phyloP scores from a whole-genome alignment of 805 yeast genomes.

The Zygoascus tannicola region DNA sequence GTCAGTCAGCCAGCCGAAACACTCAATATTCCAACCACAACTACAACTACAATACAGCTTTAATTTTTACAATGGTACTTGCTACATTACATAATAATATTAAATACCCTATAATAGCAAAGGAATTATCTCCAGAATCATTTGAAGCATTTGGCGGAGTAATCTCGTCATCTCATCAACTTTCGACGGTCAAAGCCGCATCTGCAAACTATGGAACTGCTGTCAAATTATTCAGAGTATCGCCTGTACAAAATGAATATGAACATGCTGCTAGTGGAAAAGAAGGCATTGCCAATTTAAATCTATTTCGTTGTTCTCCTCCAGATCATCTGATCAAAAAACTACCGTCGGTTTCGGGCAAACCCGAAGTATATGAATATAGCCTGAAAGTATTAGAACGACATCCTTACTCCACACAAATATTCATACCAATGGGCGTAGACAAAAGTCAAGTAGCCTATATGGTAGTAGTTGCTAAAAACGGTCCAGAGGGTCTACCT shows the following conservation, averaged over 20 bases:
- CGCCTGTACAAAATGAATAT: slow-evolving; percentile 53
- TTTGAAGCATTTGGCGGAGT: slow-evolving; percentile 68
- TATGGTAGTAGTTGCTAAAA: slow-evolving; percentile 70
- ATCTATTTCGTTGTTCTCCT: slow-evolving; percentile 72
- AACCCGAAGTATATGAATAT: slow-evolving; percentile 14
- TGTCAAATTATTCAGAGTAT: slow-evolving; percentile 59
- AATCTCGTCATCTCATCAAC: slow-evolving; percentile 69
- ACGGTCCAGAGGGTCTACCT: slow-evolving; percentile 45
- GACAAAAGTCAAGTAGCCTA: slow-evolving; percentile 42
- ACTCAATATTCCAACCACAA: not conserved
- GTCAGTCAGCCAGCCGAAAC: not conserved
- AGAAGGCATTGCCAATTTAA: slow-evolving; percentile 60
- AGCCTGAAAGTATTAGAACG: slow-evolving; percentile 62
- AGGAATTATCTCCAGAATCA: slow-evolving; percentile 52
- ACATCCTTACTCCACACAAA: slow-evolving; percentile 83
- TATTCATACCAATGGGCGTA: slow-evolving; percentile 86
- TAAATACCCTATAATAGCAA: slow-evolving; percentile 30
- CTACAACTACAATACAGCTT: too few relatives aligned
- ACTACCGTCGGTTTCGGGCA: slow-evolving; percentile 2
- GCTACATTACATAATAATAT: not conserved
- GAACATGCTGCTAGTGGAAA: slow-evolving; percentile 37
- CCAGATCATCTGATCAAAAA: slow-evolving; percentile 49
- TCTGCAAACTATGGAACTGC: slow-evolving; percentile 95
- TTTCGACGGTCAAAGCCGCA: slow-evolving; percentile 35
- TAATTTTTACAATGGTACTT: not conserved